These are phyloP conservation scores for Eucalyptus viminalis DNA, from an alignment of 345 rosid species.

Conservation along the genomic window DNA sequence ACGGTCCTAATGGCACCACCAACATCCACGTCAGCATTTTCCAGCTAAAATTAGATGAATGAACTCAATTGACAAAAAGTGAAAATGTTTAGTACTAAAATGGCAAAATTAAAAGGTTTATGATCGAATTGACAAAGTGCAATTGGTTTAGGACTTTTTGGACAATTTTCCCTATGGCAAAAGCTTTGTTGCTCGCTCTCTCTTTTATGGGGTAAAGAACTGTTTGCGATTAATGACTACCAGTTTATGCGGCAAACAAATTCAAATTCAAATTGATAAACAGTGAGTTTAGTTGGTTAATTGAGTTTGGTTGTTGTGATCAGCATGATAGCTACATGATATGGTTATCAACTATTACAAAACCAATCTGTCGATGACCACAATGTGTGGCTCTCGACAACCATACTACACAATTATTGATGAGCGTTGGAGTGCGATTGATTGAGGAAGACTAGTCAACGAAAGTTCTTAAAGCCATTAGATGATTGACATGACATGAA, in stretches of 20 bases:
- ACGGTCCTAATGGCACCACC: rapidly evolving
- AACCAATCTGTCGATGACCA: background rate
- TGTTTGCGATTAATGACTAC: background rate
- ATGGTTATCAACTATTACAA: background rate
- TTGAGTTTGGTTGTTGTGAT: background rate
- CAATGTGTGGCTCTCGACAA: background rate
- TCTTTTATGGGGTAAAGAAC: background rate
- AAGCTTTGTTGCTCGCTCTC: background rate
- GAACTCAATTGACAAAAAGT: too few relatives aligned
- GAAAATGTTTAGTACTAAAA: too few relatives aligned
- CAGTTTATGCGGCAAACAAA: background rate
- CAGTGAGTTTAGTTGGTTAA: background rate
- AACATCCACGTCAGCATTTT: too few relatives aligned
- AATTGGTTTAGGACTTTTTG: too few relatives aligned
- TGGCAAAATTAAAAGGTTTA: too few relatives aligned
- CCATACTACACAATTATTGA: background rate
- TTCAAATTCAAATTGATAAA: background rate
- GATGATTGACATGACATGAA: background rate
- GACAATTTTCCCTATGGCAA: too few relatives aligned
- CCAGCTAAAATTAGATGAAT: rapidly evolving
- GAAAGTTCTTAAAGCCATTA: background rate
- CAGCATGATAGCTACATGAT: background rate
- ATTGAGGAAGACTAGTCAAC: background rate
- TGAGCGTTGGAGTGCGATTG: background rate
- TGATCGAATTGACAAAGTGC: rapidly evolving